Percentiles rank a stretch among this genome's conserved stretches.
phyloP scores from a whole-genome alignment of 1,284 basidiomycete genomes.

The Ceraceosorus bombacis region DNA sequence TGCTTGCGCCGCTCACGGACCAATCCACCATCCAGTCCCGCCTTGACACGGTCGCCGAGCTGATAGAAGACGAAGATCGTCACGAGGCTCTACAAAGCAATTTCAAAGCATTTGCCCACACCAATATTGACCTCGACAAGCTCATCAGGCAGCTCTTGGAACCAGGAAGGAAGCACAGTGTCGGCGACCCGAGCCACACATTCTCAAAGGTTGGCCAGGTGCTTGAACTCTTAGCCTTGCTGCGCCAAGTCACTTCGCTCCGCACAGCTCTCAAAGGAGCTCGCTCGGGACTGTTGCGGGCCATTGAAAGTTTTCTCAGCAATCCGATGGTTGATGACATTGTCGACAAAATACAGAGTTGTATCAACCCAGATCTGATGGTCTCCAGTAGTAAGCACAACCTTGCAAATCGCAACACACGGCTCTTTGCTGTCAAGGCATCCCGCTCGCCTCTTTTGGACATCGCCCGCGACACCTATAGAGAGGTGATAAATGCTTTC shows the following conservation, averaged over 20 bases:
- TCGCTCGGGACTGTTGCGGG: not conserved
- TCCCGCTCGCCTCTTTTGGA: constrained; percentile 7
- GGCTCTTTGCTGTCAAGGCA: constrained; percentile 2
- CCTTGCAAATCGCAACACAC: not conserved
- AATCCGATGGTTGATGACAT: not conserved
- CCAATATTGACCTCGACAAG: constrained; percentile 11
- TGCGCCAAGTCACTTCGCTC: not conserved
- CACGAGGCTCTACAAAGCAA: not conserved
- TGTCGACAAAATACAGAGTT: not conserved
- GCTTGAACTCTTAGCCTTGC: not conserved
- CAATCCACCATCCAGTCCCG: not conserved
- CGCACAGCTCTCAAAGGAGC: not conserved
- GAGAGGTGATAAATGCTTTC: constrained; percentile 1
- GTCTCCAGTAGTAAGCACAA: too few relatives aligned
- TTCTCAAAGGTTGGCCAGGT: not conserved
- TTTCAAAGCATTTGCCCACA: not conserved
- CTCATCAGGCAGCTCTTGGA: constrained; percentile 6
- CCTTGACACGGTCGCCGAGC: constrained; percentile 9
- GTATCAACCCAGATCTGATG: not conserved
- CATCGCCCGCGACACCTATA: constrained; percentile 11
- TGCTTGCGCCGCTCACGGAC: constrained; percentile 12
- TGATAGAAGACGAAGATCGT: not conserved
- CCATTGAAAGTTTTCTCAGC: not conserved
- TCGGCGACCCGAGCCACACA: constrained; percentile 3
- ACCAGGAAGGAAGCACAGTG: not conserved